Conservation (phyloP, 2,329 filamentous ascomycete genomes). For the Dactylellina cionopaga region DNA sequence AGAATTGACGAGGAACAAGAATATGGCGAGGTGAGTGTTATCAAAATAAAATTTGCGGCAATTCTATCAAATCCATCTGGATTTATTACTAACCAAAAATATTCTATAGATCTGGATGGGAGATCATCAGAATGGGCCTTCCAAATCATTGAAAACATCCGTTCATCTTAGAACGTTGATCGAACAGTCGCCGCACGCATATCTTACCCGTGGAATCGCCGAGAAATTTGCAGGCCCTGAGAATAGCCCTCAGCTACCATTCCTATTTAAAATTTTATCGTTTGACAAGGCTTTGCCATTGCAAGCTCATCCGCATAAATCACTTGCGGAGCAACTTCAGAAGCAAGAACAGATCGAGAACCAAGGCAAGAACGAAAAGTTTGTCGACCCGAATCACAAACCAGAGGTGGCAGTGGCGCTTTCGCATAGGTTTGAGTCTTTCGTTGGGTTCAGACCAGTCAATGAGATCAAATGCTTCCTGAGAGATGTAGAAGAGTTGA, state of each 20-base stretch:
- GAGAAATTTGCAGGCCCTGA: constrained; percentile 13
- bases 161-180: constrained; percentile 29
- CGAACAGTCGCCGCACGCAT: constrained; percentile 25
- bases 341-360: neutral
- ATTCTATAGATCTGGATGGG: constrained; percentile 33
- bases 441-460: constrained; percentile 22
- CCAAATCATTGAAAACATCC: constrained; percentile 22
- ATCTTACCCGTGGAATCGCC: constrained; percentile 3
- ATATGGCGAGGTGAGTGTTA: constrained; percentile 28
- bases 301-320: constrained; percentile 12
- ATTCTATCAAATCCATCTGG: too few relatives aligned
- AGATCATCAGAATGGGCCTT: constrained; percentile 22
- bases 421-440: constrained; percentile 29
- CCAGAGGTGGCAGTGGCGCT: constrained; percentile 10
- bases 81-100: neutral
- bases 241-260: constrained; percentile 27
- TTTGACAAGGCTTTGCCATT: constrained; percentile 27
- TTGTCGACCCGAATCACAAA: constrained; percentile 4
- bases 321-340: constrained; percentile 23
- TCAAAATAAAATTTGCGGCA: too few relatives aligned
- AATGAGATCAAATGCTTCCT: constrained; percentile 28
- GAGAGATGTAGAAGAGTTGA: constrained; percentile 22
- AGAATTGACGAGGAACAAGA: constrained; percentile 32
- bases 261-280: constrained; percentile 28
- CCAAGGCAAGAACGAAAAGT: neutral